phyloP scores from a whole-genome alignment of 495 filamentous ascomycete genomes.

The Penicillium bialowiezense region DNA sequence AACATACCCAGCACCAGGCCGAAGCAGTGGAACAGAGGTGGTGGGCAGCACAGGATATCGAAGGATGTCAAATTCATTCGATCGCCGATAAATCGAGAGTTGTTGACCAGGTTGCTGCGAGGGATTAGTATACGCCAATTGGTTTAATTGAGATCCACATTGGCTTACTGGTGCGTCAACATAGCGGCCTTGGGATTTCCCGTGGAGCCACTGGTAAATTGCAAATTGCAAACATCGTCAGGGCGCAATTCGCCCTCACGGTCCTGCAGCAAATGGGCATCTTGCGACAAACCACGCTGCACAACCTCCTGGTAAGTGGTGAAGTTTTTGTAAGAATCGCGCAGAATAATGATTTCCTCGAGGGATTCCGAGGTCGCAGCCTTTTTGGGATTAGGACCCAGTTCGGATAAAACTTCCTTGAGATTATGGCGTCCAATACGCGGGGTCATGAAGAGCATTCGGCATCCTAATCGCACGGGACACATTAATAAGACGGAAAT shows the following conservation, averaged over 20 bases:
- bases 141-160: not conserved
- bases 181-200: constrained; percentile 73
- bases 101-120: constrained; percentile 64
- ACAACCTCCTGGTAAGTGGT: constrained; percentile 51
- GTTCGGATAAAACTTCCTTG: constrained; percentile 46
- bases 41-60: constrained; percentile 67
- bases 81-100: constrained; percentile 66
- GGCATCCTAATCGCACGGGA: constrained; percentile 43
- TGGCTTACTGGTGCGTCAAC: constrained; percentile 63
- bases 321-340: constrained; percentile 49
- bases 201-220: constrained; percentile 70
- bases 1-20: constrained; percentile 69
- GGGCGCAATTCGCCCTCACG: constrained; percentile 48
- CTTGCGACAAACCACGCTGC: constrained; percentile 24
- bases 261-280: constrained; percentile 42
- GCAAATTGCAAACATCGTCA: constrained; percentile 64
- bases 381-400: constrained; percentile 41
- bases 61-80: constrained; percentile 61
- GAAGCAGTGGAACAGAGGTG: constrained; percentile 73
- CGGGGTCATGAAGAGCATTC: constrained; percentile 61
- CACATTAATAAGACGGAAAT: constrained; percentile 1
- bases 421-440: constrained; percentile 58
- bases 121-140: not conserved
- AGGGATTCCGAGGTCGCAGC: constrained; percentile 29
- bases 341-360: constrained; percentile 53